Evolutionary conservation across 495 filamentous ascomycete species (phyloP).

Genomic region (Annulohypoxylon maeteangense): DNA sequence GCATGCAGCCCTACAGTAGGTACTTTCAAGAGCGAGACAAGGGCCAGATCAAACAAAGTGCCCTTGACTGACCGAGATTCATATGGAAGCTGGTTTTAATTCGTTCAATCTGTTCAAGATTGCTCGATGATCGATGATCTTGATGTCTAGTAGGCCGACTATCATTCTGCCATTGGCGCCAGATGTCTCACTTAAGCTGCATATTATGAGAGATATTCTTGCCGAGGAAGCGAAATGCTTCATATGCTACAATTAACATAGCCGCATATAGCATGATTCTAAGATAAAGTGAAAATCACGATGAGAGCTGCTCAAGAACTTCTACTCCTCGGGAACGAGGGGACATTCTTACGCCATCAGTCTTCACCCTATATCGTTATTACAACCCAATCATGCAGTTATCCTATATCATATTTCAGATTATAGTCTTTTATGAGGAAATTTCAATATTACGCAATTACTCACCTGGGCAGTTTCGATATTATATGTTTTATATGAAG

Average conservation of each 20-base stretch:
- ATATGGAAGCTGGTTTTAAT: background rate
- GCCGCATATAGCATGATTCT: background rate
- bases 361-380: background rate
- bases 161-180: background rate
- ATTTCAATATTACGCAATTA: background rate
- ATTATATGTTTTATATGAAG: background rate
- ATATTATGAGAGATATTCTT: background rate
- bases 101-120: constrained; percentile 14
- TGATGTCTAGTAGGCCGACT: constrained; percentile 2
- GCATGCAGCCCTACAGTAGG: constrained; percentile 39
- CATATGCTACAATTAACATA: background rate
- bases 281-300: background rate
- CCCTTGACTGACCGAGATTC: constrained; percentile 36
- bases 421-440: background rate
- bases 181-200: background rate
- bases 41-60: constrained; percentile 22
- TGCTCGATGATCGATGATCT: constrained; percentile 2
- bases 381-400: background rate
- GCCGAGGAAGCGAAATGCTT: background rate
- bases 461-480: background rate
- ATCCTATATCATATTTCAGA: background rate
- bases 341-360: background rate
- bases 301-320: background rate
- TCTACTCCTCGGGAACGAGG: background rate
- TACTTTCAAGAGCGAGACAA: constrained; percentile 16